Percentiles rank a stretch among this genome's conserved stretches.
Conservation (phyloP, 768 basidiomycete genomes). For the Gymnopilus dilepis region DNA sequence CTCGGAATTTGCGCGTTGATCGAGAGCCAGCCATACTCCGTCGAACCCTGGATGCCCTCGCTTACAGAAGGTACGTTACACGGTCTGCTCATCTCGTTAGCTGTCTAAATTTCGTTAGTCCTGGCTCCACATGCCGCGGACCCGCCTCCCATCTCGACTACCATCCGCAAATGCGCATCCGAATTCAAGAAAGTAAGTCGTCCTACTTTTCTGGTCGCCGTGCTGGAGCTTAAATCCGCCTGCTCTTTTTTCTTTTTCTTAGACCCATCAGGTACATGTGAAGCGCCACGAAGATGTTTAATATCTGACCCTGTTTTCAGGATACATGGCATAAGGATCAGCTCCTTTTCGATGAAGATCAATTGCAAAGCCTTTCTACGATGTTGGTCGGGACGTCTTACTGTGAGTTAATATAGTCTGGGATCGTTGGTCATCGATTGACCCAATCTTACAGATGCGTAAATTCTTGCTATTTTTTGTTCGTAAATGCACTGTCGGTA, state of each 20-base stretch:
- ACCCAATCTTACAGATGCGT: slow-evolving; percentile 19
- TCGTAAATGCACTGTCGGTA: neutral
- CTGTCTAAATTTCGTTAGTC: slow-evolving; percentile 39
- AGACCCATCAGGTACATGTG: slow-evolving; percentile 67
- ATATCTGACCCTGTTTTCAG: slow-evolving; percentile 40
- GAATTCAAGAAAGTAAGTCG: slow-evolving; percentile 79
- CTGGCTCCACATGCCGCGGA: slow-evolving; percentile 81
- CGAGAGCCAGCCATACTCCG: slow-evolving; percentile 93
- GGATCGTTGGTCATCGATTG: slow-evolving; percentile 1
- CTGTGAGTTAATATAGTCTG: slow-evolving; percentile 52
- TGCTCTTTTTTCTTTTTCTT: slow-evolving; percentile 13
- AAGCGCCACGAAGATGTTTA: neutral
- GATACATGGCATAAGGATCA: slow-evolving; percentile 95
- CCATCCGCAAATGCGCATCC: slow-evolving; percentile 83
- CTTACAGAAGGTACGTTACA: slow-evolving; percentile 69
- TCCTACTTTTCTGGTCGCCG: slow-evolving; percentile 11
- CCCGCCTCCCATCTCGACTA: slow-evolving; percentile 89
- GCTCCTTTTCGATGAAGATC: slow-evolving; percentile 85
- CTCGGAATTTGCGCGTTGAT: slow-evolving; percentile 90
- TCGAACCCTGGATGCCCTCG: slow-evolving; percentile 89
- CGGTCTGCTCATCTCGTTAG: slow-evolving; percentile 5
- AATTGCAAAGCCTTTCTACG: slow-evolving; percentile 82
- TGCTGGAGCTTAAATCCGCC: slow-evolving; percentile 14
- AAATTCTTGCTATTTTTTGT: slow-evolving; percentile 14
- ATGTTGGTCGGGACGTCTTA: slow-evolving; percentile 93